A percentile compares a stretch with the other conserved stretches of the same genome.
Conservation (phyloP, 352 stramenopile genomes). For the Aphanomyces euteiches region DNA sequence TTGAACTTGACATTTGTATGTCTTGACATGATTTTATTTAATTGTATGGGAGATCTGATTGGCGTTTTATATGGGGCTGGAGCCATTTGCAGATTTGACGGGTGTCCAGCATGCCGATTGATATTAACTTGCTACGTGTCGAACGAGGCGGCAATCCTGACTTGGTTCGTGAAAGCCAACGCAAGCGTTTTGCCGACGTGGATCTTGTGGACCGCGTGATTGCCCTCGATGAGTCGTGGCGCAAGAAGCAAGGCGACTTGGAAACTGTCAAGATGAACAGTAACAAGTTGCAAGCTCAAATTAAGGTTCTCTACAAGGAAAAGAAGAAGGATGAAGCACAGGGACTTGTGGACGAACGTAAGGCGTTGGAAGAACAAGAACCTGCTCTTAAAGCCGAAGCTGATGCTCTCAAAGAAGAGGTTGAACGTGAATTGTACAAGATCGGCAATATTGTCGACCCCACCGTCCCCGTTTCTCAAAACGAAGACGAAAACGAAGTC, state of each 20-base stretch:
- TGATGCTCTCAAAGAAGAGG: constrained; percentile 64
- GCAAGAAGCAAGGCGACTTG: constrained; percentile 80
- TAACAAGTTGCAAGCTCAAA: constrained; percentile 79
- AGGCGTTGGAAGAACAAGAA: constrained; percentile 59
- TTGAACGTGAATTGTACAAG: constrained; percentile 77
- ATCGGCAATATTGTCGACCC: constrained; percentile 98
- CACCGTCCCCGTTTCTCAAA: constrained; percentile 92
- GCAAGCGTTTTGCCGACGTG: constrained; percentile 91
- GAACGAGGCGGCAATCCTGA: constrained; percentile 96
- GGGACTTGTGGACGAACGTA: constrained; percentile 39
- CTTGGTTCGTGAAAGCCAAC: constrained; percentile 90
- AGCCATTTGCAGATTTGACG: constrained; percentile 4
- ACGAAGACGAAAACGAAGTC: constrained; percentile 96
- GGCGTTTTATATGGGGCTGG: not conserved
- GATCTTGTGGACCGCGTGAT: constrained; percentile 95
- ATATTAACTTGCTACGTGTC: constrained; percentile 95
- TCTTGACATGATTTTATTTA: not conserved
- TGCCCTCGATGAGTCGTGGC: constrained; percentile 88
- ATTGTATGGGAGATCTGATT: not conserved
- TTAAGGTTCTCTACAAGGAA: constrained; percentile 85
- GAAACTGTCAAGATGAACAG: constrained; percentile 85
- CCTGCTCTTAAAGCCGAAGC: constrained; percentile 78
- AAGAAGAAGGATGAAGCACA: constrained; percentile 78
- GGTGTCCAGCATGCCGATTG: constrained; percentile 89
- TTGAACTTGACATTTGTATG: not conserved